A percentile compares a stretch with the other conserved stretches of the same genome.
phyloP scores from a whole-genome alignment of 2,329 filamentous ascomycete species.

The Colletotrichum caudatum region DNA sequence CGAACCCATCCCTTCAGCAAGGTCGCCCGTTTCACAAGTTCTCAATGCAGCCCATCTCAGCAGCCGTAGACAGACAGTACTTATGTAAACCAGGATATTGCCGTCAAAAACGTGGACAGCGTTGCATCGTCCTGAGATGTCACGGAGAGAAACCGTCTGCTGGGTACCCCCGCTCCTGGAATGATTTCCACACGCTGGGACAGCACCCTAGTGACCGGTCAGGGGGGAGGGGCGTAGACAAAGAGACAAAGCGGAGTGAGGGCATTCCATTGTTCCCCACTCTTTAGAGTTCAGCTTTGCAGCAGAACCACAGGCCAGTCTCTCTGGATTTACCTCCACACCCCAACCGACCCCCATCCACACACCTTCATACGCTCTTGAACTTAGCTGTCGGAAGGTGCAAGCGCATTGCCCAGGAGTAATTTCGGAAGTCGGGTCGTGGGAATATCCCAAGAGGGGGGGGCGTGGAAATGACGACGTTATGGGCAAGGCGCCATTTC shows the following conservation, averaged over 20 bases:
- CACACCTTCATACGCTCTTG: constrained; percentile 4
- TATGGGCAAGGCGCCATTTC: constrained; percentile 25
- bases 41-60: constrained; percentile 18
- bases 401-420: constrained; percentile 34
- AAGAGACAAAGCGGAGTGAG: background rate
- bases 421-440: constrained; percentile 38
- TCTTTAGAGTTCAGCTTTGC: constrained; percentile 39
- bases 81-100: constrained; percentile 4
- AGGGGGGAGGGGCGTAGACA: background rate
- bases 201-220: background rate
- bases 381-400: constrained; percentile 30
- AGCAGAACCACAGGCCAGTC: constrained; percentile 18
- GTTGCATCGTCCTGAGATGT: constrained; percentile 27
- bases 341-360: background rate
- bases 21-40: constrained; percentile 27
- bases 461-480: constrained; percentile 24
- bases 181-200: constrained; percentile 11
- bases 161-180: constrained; percentile 17
- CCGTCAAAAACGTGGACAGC: constrained; percentile 38
- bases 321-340: constrained; percentile 1
- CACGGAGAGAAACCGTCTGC: constrained; percentile 13
- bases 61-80: constrained; percentile 8
- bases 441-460: constrained; percentile 9
- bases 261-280: constrained; percentile 18
- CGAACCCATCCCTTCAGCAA: background rate